Evolutionary conservation across 371 early-diverging fungal species (phyloP), one percentile per base, ranked within the genome.

Genomic region (Blyttiomyces sp.): DNA sequence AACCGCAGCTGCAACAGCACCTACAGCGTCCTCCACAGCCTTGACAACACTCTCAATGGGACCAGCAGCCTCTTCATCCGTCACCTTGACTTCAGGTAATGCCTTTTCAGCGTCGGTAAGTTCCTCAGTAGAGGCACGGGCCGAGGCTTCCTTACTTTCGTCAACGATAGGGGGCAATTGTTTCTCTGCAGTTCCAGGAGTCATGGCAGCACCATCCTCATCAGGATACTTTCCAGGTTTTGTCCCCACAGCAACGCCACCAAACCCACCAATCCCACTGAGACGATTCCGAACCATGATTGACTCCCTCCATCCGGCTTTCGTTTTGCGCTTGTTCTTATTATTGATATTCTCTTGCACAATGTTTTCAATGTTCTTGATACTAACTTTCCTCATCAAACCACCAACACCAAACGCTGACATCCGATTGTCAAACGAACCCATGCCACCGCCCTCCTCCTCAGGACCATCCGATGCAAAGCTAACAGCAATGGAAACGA

Each of bases 331-430:
- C 35, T 26, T 60, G 9, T 35, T 7, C 59, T 43, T 58, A 30
- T 58, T 32, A 24, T 30, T 9, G 61, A 58, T 24, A 17, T 27
- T 51, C n/a, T 27, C 60, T 58, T 60, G 43, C 7, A 58, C 59
- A 19, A 13, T 43, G 56, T n/a, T n/a, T n/a, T n/a, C n/a, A n/a
- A n/a, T n/a, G n/a, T n/a, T n/a, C n/a, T 53, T 56, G 52, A 56
- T 16, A 24, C 49, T 21, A 58, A 24, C 4, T 13, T 61, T 33
- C 4, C 19, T 31, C 17, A 32, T 16, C 17, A 11, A 13, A 11
- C 13, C n/a, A 6, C 16, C 31, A 51, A 17, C 31, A 3, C 16
- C 33, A 13, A 19, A 13, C 13, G n/a, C 44, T 24, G 64, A 34
- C 9, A 33, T 45, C 35, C 63, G 33, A 26, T 59, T 53, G 28